These are phyloP conservation scores for Neurospora sp. DNA, from an alignment of 495 filamentous ascomycete species.

Conservation along the genomic window DNA sequence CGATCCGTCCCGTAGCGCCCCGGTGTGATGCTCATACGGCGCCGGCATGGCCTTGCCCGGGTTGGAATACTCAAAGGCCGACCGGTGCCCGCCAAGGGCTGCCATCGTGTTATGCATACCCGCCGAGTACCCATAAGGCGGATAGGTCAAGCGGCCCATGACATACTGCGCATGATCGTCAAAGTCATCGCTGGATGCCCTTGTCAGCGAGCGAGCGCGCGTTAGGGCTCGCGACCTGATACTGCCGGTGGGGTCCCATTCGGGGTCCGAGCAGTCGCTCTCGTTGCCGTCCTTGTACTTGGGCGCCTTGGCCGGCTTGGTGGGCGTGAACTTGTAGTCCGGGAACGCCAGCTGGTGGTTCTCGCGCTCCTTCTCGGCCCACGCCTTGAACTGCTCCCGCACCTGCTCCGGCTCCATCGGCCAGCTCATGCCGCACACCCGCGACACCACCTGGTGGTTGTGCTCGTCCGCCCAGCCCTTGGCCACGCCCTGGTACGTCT, in stretches of 20 bases:
- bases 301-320: slow-evolving; percentile 51
- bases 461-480: slow-evolving; percentile 77
- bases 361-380: slow-evolving; percentile 69
- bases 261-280: slow-evolving; percentile 29
- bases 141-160: slow-evolving; percentile 21
- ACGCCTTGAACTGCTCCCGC: slow-evolving; percentile 67
- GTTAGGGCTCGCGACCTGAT: slow-evolving; percentile 4
- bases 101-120: slow-evolving; percentile 20
- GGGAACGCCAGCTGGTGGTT: slow-evolving; percentile 85
- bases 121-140: slow-evolving; percentile 14
- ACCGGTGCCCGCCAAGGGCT: slow-evolving; percentile 32
- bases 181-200: slow-evolving; percentile 18
- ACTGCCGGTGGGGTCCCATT: slow-evolving; percentile 13
- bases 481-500: slow-evolving; percentile 77
- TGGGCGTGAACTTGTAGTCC: slow-evolving; percentile 89
- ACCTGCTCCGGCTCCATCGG: slow-evolving; percentile 62
- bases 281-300: slow-evolving; percentile 30
- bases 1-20: slow-evolving; percentile 27
- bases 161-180: slow-evolving; percentile 26
- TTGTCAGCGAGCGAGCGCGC: slow-evolving; percentile 20
- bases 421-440: slow-evolving; percentile 78
- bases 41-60: slow-evolving; percentile 49
- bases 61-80: slow-evolving; percentile 52
- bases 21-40: slow-evolving; percentile 41
- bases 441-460: slow-evolving; percentile 91